Conservation (phyloP, 108 stramenopile species). For the Skeletonema grethae region DNA sequence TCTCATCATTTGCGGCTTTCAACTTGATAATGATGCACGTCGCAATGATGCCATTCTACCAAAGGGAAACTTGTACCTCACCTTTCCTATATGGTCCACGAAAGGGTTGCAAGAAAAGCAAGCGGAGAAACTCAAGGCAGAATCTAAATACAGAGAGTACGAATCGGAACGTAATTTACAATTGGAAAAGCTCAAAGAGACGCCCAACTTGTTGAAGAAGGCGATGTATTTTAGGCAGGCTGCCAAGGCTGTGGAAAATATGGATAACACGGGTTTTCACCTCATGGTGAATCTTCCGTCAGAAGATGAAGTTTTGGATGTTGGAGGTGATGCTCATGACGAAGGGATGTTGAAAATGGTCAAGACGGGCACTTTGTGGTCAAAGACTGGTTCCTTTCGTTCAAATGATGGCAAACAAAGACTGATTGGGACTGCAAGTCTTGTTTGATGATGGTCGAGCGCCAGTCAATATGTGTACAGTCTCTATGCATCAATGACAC, state of each 20-base stretch:
- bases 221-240: slow-evolving; percentile 43
- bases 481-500: neutral
- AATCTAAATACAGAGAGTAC: slow-evolving; percentile 12
- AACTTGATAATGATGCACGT: slow-evolving; percentile 20
- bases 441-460: neutral
- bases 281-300: slow-evolving; percentile 1
- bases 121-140: slow-evolving; percentile 12
- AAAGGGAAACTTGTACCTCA: slow-evolving; percentile 38
- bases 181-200: slow-evolving; percentile 22
- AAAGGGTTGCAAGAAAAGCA: slow-evolving; percentile 32
- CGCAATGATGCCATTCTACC: slow-evolving; percentile 39
- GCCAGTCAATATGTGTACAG: neutral
- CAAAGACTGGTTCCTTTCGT: slow-evolving; percentile 14
- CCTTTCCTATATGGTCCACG: slow-evolving; percentile 41
- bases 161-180: slow-evolving; percentile 24
- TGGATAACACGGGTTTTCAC: slow-evolving; percentile 14
- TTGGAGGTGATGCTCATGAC: neutral
- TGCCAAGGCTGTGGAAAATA: slow-evolving; percentile 23
- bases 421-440: slow-evolving; percentile 26
- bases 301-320: slow-evolving; percentile 15
- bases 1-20: slow-evolving; percentile 34
- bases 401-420: slow-evolving; percentile 7
- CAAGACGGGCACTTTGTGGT: slow-evolving; percentile 25
- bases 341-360: slow-evolving; percentile 9
- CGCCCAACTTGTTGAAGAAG: slow-evolving; percentile 43